Evolutionary conservation across 73 alveolate species (phyloP).

Genomic region (Blepharisma japonicum): DNA sequence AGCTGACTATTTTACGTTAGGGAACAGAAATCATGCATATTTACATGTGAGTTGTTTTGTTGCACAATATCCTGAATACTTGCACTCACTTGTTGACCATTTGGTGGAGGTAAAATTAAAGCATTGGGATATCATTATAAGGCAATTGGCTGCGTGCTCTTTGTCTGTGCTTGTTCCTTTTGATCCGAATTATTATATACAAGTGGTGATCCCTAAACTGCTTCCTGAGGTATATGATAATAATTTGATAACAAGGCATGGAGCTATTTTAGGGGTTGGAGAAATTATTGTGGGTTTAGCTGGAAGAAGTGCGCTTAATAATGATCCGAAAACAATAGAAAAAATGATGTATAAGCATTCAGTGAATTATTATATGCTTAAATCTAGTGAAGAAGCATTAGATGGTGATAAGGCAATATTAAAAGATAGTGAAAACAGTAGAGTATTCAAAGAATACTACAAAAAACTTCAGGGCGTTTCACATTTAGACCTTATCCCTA

Average conservation of each 20-base stretch:
- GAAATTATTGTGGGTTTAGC: constrained; percentile 83
- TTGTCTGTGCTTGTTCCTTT: constrained; percentile 81
- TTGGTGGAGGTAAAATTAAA: constrained; percentile 76
- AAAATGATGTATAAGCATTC: constrained; percentile 48
- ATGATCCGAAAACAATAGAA: constrained; percentile 52
- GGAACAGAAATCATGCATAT: constrained; percentile 87
- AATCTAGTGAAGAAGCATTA: constrained; percentile 10
- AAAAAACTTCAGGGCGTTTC: constrained; percentile 52
- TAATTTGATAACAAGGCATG: constrained; percentile 81
- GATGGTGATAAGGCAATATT: constrained; percentile 10
- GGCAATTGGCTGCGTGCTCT: constrained; percentile 86
- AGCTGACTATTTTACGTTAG: constrained; percentile 96
- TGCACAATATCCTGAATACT: constrained; percentile 85
- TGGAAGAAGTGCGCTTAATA: constrained; percentile 71
- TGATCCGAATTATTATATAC: constrained; percentile 68
- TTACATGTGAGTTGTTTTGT: constrained; percentile 88
- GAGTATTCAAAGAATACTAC: constrained; percentile 64
- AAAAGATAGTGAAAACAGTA: constrained; percentile 57
- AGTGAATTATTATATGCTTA: constrained; percentile 16
- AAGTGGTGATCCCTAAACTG: constrained; percentile 57
- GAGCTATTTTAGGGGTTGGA: constrained; percentile 92
- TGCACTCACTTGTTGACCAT: constrained; percentile 79
- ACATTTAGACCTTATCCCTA: constrained; percentile 53
- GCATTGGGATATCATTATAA: constrained; percentile 82
- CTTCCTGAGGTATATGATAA: constrained; percentile 39